Base-by-base conservation (phyloP, 208 protist species). In the Leishmania major region DNA sequence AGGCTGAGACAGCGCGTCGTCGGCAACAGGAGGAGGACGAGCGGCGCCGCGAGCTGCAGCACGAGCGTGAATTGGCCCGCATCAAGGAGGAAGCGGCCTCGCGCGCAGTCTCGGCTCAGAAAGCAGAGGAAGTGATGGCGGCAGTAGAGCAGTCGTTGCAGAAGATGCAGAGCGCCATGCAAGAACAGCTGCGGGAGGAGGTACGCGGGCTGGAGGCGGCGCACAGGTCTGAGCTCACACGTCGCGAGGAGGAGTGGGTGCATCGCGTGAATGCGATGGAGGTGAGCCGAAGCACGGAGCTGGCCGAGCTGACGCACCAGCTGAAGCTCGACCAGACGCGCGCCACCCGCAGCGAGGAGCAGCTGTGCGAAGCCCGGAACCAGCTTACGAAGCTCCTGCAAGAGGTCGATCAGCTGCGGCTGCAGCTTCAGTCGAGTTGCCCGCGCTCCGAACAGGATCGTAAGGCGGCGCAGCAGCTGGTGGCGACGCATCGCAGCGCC, bases 11-110 rank as follows among this genome's bases (percentile, higher is more conserved):
- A 4, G 76, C 87, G 53, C 89, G 90, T 28, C 89, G 88, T 43
- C 77, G 85, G 57, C 86, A 84, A 49, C 67, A 83, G 15, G 87
- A 91, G 66, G 94, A 95, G 66, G 94, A 95, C 69, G 94, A 97
- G 6, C 89, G 92, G n/a, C 83, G 86, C 8, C 91, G 88, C 11
- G 92, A 95, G 75, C 85, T 94, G 40, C 85, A 89, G 78, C 88
- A 95, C 78, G 90, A 95, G 83, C 91, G 92, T 1, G 92, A 95
- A 62, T 78, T 97, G 66, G 85, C 90, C 31, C 91, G 90, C 7
- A 64, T 97, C 31, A 91, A 90, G 71, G 92, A 95, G 78, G 91
- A 94, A 78, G 78, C 87, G 64, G 84, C 89, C 47, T 40, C 87
- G 3, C 84, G 90, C 25, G 85, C 88, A 2, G 78, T 80, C 22